phyloP scores from a whole-genome alignment of 225 moss, liverwort and hornwort genomes.

The Physcomitrellopsis africana region DNA sequence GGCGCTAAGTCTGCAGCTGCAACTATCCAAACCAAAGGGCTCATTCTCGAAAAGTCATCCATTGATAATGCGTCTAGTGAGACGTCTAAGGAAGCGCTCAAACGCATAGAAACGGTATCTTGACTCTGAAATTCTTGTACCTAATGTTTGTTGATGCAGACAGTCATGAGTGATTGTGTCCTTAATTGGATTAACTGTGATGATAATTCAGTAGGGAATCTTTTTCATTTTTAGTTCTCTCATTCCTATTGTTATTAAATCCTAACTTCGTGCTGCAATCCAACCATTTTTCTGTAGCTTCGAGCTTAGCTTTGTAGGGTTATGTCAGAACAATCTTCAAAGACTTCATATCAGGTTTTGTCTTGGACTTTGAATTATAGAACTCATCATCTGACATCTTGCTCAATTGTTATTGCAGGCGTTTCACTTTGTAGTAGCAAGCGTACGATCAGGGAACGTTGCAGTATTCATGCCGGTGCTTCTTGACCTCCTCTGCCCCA shows the following conservation, averaged over 20 bases:
- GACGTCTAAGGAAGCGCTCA: constrained; percentile 74
- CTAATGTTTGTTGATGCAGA: neutral
- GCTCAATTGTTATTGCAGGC: constrained; percentile 48
- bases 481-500: constrained; percentile 62
- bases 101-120: constrained; percentile 78
- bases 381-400: constrained; percentile 5
- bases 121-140: constrained; percentile 1
- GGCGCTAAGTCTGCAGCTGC: constrained; percentile 62
- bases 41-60: constrained; percentile 44
- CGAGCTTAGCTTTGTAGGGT: neutral
- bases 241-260: neutral
- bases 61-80: constrained; percentile 53
- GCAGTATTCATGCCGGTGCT: constrained; percentile 57
- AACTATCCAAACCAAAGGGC: constrained; percentile 61
- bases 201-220: neutral
- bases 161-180: neutral
- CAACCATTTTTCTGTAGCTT: constrained; percentile 3
- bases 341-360: neutral
- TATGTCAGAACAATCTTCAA: neutral
- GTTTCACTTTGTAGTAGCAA: constrained; percentile 67
- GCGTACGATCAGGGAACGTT: constrained; percentile 66
- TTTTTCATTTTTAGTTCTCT: neutral
- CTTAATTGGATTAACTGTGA: neutral
- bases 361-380: neutral
- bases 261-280: constrained; percentile 4